Evolutionary conservation across 2,329 filamentous ascomycete species (phyloP).

Genomic region (Paecilomyces formosus): DNA sequence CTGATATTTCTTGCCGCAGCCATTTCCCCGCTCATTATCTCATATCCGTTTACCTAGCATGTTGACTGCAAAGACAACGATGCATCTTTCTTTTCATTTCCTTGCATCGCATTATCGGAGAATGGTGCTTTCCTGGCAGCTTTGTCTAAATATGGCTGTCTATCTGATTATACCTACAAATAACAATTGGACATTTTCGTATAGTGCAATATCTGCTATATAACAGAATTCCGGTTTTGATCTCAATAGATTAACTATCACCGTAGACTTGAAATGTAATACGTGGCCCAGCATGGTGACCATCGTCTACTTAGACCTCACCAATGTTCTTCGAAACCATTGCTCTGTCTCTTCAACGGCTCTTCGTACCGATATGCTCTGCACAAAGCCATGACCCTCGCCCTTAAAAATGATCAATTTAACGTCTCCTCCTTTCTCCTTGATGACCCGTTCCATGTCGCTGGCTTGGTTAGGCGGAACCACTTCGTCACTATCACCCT

Average conservation of each 20-base stretch:
- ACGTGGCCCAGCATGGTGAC: not conserved
- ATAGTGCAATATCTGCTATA: not conserved
- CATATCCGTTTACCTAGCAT: conserved; percentile 12
- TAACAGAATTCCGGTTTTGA: not conserved
- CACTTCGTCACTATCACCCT: conserved; percentile 50
- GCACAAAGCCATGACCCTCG: not conserved
- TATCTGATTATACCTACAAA: not conserved
- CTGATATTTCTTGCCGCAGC: not conserved
- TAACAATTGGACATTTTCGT: not conserved
- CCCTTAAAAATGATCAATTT: not conserved
- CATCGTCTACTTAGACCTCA: not conserved
- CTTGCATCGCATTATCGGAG: not conserved
- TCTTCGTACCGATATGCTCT: not conserved
- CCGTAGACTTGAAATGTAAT: not conserved
- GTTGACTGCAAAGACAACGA: not conserved
- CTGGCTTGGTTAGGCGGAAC: conserved; percentile 52
- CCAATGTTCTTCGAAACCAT: not conserved
- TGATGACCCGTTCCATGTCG: conserved; percentile 36
- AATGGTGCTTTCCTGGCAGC: not conserved
- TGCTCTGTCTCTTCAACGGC: not conserved
- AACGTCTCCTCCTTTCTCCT: not conserved
- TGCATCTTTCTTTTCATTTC: not conserved
- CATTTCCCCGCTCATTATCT: not conserved
- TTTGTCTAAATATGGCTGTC: not conserved
- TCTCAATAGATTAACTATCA: not conserved